Conservation (phyloP, 495 filamentous ascomycete species). For the Daldinia decipiens region DNA sequence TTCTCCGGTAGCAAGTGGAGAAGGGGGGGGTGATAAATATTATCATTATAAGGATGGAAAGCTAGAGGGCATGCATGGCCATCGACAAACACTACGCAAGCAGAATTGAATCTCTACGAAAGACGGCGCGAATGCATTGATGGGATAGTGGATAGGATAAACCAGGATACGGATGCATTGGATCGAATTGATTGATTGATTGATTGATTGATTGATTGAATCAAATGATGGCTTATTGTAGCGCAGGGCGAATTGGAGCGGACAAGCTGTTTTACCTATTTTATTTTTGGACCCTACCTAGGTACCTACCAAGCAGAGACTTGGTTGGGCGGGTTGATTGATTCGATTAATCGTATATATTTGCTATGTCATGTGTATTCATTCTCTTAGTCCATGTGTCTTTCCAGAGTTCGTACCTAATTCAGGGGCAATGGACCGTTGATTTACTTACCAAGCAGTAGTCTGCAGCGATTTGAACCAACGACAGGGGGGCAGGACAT, state of each 20-base stretch:
- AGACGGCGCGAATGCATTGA: neutral
- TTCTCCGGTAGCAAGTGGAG: slow-evolving; percentile 27
- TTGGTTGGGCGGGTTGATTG: neutral
- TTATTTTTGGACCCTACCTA: neutral
- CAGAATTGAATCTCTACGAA: neutral
- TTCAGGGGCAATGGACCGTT: no score
- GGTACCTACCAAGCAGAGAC: neutral
- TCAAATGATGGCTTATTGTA: neutral
- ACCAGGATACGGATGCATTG: neutral
- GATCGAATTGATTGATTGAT: slow-evolving; percentile 1
- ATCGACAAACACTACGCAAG: neutral
- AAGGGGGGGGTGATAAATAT: neutral
- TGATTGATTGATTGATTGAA: neutral
- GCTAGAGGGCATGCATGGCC: neutral
- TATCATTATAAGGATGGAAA: neutral
- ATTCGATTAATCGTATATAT: slow-evolving; percentile 5
- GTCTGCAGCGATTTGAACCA: no score
- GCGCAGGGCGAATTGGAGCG: neutral
- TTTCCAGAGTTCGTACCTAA: no score
- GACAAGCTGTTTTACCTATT: neutral
- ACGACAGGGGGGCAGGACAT: no score
- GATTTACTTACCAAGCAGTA: no score
- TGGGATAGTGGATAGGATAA: neutral
- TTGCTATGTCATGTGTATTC: slow-evolving; percentile 4
- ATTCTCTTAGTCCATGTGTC: neutral